phyloP scores from a whole-genome alignment of 106 monocot species.

The Platanthera guangdongensis region DNA sequence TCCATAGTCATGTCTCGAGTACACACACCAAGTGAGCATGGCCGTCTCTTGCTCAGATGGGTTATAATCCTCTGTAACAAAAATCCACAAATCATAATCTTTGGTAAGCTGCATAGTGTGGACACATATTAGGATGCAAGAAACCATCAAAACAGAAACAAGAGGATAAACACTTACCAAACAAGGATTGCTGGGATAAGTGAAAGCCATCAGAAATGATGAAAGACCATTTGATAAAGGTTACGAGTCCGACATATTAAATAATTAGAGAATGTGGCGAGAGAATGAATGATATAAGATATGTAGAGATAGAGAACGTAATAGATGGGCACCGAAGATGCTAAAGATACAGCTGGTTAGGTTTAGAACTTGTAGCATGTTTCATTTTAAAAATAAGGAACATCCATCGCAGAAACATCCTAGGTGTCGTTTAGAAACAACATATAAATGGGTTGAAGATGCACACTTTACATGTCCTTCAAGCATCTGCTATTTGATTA shows the following conservation, averaged over 20 bases:
- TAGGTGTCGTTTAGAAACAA: too few species aligned
- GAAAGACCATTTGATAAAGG: background rate
- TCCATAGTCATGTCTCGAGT: too few species aligned
- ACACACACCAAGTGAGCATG: too few species aligned
- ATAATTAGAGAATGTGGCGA: background rate
- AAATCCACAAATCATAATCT: background rate
- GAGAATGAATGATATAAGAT: too few species aligned
- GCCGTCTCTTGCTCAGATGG: too few species aligned
- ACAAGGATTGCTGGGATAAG: background rate
- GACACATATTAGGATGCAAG: background rate
- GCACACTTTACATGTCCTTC: background rate
- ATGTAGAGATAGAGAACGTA: too few species aligned
- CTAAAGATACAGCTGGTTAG: background rate
- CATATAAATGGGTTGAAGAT: background rate
- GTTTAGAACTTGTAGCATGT: too few species aligned
- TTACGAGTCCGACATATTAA: background rate
- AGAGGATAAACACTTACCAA: background rate
- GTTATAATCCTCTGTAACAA: background rate
- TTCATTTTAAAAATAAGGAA: too few species aligned
- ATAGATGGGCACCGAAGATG: background rate
- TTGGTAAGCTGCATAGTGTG: background rate
- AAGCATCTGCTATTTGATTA: slow-evolving; percentile 3
- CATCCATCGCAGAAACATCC: too few species aligned
- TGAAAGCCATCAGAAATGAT: background rate
- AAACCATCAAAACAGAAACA: background rate